Evolutionary conservation across 768 basidiomycete species (phyloP).

Genomic region (Boletus vinaceobasis): DNA sequence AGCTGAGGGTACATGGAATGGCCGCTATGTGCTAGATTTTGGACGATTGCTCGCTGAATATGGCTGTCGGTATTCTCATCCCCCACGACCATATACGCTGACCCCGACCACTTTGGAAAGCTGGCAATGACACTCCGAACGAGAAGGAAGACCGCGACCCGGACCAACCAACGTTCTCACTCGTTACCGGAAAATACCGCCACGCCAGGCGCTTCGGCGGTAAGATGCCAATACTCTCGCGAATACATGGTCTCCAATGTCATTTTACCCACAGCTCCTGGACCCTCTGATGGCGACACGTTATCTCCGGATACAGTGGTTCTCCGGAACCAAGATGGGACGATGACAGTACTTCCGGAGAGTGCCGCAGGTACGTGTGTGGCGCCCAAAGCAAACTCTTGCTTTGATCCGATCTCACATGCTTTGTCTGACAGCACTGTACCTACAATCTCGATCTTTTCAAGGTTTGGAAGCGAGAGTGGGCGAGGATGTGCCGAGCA

Average conservation of each 20-base stretch:
- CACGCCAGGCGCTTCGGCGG: constrained; percentile 67
- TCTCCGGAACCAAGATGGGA: constrained; percentile 60
- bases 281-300: constrained; percentile 13
- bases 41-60: constrained; percentile 48
- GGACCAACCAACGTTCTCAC: constrained; percentile 80
- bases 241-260: neutral
- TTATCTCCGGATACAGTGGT: constrained; percentile 44
- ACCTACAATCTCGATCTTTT: constrained; percentile 71
- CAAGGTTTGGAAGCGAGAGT: constrained; percentile 75
- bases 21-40: constrained; percentile 78
- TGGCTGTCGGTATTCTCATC: constrained; percentile 11
- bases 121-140: neutral
- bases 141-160: constrained; percentile 47
- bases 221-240: constrained; percentile 5
- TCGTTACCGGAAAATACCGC: constrained; percentile 82
- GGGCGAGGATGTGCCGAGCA: constrained; percentile 75
- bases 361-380: constrained; percentile 62
- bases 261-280: constrained; percentile 5
- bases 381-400: neutral
- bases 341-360: constrained; percentile 52
- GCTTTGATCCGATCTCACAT: constrained; percentile 3
- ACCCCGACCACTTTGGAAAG: constrained; percentile 4
- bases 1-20: constrained; percentile 68
- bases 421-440: constrained; percentile 47
- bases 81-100: neutral